A percentile compares a stretch with the other conserved stretches of the same genome.
Conservation (phyloP, 1,284 basidiomycete genomes). For the Irpex rosettiformis region DNA sequence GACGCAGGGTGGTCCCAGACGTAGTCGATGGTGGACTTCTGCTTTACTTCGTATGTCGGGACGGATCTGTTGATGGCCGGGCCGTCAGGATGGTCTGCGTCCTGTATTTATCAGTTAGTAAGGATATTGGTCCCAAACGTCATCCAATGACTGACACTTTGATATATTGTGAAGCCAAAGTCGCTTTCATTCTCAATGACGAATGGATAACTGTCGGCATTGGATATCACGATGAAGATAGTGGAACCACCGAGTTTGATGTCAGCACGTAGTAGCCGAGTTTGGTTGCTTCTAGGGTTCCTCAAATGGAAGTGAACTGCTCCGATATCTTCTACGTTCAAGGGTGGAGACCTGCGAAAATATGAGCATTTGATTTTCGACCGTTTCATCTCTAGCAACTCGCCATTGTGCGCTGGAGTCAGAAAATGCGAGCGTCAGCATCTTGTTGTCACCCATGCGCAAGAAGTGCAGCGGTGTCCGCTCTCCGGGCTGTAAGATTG, state of each 20-base stretch:
- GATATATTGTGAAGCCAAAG: constrained; percentile 68
- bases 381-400: constrained; percentile 20
- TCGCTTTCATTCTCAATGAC: constrained; percentile 89
- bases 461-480: constrained; percentile 72
- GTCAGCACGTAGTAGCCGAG: constrained; percentile 78
- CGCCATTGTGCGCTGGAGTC: constrained; percentile 87
- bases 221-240: constrained; percentile 80
- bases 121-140: not conserved
- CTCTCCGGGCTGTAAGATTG: constrained; percentile 66
- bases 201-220: constrained; percentile 86
- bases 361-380: not conserved
- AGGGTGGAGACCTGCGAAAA: constrained; percentile 77
- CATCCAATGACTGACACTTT: constrained; percentile 54
- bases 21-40: constrained; percentile 64
- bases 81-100: constrained; percentile 41
- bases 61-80: constrained; percentile 33
- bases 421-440: constrained; percentile 83
- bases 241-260: constrained; percentile 85
- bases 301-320: constrained; percentile 75
- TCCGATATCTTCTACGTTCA: constrained; percentile 93
- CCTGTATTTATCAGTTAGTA: constrained; percentile 34
- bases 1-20: constrained; percentile 96
- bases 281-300: constrained; percentile 36
- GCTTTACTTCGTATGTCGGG: constrained; percentile 53
- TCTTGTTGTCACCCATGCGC: constrained; percentile 61